A percentile compares a stretch with the other conserved stretches of the same genome.
Evolutionary conservation across 805 yeast genomes (phyloP).

Genomic region (Pichia cephalocereana): DNA sequence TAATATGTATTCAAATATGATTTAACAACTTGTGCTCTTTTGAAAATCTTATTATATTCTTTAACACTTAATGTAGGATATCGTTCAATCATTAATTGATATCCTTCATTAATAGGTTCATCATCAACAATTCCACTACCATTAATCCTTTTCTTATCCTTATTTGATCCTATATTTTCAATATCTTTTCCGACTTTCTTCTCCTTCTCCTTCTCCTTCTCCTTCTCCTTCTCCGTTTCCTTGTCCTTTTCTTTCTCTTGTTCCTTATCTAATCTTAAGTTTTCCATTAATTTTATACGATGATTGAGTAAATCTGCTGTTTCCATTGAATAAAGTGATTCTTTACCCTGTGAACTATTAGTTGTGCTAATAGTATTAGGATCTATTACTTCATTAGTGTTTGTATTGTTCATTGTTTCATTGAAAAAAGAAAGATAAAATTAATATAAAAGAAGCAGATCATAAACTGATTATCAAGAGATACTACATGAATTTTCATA

Average conservation of each 20-base stretch:
- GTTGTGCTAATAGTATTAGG: too few relatives aligned
- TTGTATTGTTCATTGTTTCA: too few relatives aligned
- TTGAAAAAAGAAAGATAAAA: too few relatives aligned
- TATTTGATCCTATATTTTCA: too few relatives aligned
- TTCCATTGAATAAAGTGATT: constrained; percentile 15
- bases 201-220: background rate
- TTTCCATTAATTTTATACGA: constrained; percentile 33
- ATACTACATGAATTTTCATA: too few relatives aligned
- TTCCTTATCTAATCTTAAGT: constrained; percentile 29
- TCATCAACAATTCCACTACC: background rate
- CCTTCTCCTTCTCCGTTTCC: too few relatives aligned
- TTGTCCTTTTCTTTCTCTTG: background rate
- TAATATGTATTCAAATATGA: constrained; percentile 40
- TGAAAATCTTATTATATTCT: constrained; percentile 10
- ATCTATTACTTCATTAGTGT: background rate
- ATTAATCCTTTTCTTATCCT: too few relatives aligned
- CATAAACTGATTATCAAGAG: too few relatives aligned
- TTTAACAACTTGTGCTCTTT: constrained; percentile 6
- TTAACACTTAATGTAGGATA: constrained; percentile 16
- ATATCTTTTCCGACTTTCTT: background rate
- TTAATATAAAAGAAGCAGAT: too few relatives aligned
- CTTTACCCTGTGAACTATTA: background rate
- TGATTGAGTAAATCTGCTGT: constrained; percentile 36
- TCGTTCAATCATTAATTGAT: background rate
- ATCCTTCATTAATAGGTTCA: background rate